Base-by-base conservation (phyloP, 176 grass and related monocot genomes). In the Dactylis glomerata region DNA sequence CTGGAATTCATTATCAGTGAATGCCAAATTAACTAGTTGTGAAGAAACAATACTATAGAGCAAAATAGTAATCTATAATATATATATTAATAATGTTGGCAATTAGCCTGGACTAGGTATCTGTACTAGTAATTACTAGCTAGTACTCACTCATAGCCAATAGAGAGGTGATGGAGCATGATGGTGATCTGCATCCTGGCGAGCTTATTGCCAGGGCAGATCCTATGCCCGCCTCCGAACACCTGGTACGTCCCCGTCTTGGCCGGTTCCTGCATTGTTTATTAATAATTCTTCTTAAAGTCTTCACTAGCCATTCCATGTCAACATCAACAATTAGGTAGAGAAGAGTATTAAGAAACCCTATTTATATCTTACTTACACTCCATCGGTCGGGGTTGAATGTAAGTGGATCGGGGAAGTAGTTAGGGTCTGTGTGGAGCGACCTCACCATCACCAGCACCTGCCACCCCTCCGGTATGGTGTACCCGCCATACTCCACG, bases 371-470 rank as follows among this genome's bases (percentile, higher is more conserved):
- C n/a, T n/a, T 36, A 27, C 67, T 85, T 81, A 89, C 77, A 1
- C 76, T 49, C 83, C 83, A 86, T 76, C 83, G 59, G 16, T 82
- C 83, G 0, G 83, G 88, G 61, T 82, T 89, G 83, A 89, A 86
- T 17, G n/a, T 72, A 15, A 82, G 51, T 14, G 83, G 88, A 74
- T 89, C 54, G 4, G 80, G 45, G 13, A 80, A 89, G 55, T 89
- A 73, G 12, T 27, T 63, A 1, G 88, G 59, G 10, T 89, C 88
- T 0, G 61, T 82, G 13, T 84, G 87, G 20, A 84, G 33, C 4
- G 87, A 80, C 13, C 76, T 75, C 16, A 88, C 10, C 87, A 81
- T 84, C 7, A 88, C 81, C 36, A 88, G 17, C 1, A 88, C 86
- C 5, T 40, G 31, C 86, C 86, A 88, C 10, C 72, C 86, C 36